Evolutionary conservation across 345 rosid species (phyloP), one percentile per base, ranked within the genome.

Genomic region (Crucihimalaya himalaica): DNA sequence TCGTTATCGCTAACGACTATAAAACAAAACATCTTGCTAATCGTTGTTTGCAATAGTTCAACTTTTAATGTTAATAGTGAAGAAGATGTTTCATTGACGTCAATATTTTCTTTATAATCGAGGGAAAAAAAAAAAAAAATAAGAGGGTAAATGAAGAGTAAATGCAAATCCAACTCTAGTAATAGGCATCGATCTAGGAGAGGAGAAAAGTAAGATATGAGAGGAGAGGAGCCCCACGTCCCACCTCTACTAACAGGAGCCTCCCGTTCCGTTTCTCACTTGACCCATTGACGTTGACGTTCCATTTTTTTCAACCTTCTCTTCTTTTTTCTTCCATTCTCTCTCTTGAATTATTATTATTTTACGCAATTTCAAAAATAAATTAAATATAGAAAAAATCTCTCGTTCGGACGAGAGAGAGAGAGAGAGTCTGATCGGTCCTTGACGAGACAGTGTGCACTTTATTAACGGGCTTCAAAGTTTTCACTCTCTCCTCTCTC

Each of bases 241-340:
- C 56, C n/a, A n/a, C 39, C 57, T 6, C 75, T 52, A 68, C 66
- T 71, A 62, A 60, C 63, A 77, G 15, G n/a, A 39, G 48, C 77
- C 79, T 66, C 80, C 81, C 71, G 74, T 78, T 74, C 84, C 74
- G 25, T 68, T 75, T 18, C 69, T 32, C 68, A 25, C 69, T 78
- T 68, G 76, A 78, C 85, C 45, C 13, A 6, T 10, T 66, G 78
- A 74, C 67, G 46, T 57, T 28, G 67, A 74, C 61, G 60, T 74
- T 5, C 55, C 66, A 5, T 16, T 66, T 56, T 56, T 12, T 58
- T 73, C 58, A 46, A 56, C 40, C 39, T 21, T 39, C 3, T 4
- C 45, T 39, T 10, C 3, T 9, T 60, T n/a, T 74, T 68, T 67
- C 5, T 11, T 14, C 52, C n/a, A n/a, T n/a, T n/a, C 43, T 74